Base-by-base conservation (phyloP, 1,284 basidiomycete species). In the Termitomyces sp. region DNA sequence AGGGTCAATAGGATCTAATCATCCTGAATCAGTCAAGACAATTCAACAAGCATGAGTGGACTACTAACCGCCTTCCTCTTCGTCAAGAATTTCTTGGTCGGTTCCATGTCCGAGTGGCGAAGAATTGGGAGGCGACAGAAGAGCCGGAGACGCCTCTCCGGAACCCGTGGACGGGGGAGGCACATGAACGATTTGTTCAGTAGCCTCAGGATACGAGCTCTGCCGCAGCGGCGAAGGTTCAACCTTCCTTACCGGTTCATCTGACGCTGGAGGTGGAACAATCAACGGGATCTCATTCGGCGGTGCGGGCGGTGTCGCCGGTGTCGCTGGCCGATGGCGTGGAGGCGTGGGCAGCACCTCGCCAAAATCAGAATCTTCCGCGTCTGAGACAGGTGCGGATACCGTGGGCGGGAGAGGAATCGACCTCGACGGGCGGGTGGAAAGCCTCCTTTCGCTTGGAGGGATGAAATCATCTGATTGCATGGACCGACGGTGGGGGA, bases 1-100 rank as follows among this genome's bases (percentile, higher is more conserved):
- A 11, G 84, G 84, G 62, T 86, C 84, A 37, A 85, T 84, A 2
- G 84, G 84, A 66, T 87, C 84, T 86, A n/a, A 28, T 19, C 7
- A 59, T 33, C 28, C 30, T 34, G 28, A 33, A 72, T 56, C 30
- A 41, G 49, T 39, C 37, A 56, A 24, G 58, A 52, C 30, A 40
- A 21, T 16, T 52, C 21, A 8, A 19, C 49, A 19, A 24, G 48
- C 3, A 33, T 13, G 24, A 43, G 26, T 30, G 52, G 39, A 35
- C 31, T 4, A 71, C 77, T 59, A 54, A 84, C 83, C 83, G 39
- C 79, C 82, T 62, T 84, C 80, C 33, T 77, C 75, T 30, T 86
- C 84, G 61, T 80, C 75, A 41, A 84, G 61, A 18, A 84, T 61
- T 55, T 84, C 81, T 24, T 66, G 60, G 43, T 58, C 49, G 3